Evolutionary conservation across 768 basidiomycete species (phyloP).

Genomic region (Mycena pura): DNA sequence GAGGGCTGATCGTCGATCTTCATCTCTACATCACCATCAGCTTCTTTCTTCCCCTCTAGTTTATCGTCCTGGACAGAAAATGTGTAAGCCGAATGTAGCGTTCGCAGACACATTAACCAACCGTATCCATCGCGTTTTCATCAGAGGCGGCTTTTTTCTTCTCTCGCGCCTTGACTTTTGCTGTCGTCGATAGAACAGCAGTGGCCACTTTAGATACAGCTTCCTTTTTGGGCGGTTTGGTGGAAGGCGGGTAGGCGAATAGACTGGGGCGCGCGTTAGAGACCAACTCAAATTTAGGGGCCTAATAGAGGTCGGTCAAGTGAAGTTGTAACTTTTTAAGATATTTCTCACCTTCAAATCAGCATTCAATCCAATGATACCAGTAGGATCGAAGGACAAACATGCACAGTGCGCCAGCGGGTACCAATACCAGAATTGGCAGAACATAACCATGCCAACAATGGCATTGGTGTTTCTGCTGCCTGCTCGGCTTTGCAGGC

Average conservation of each 20-base stretch:
- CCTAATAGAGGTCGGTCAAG: conserved; percentile 49
- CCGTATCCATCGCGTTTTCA: conserved; percentile 82
- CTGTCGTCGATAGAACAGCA: conserved; percentile 96
- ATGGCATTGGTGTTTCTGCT: conserved; percentile 93
- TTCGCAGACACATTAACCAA: conserved; percentile 44
- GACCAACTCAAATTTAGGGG: conserved; percentile 91
- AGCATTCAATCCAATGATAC: conserved; percentile 88
- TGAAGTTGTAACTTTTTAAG: background rate
- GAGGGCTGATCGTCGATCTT: conserved; percentile 64
- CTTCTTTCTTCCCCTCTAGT: conserved; percentile 58
- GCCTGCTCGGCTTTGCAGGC: conserved; percentile 90
- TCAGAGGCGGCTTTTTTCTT: conserved; percentile 90
- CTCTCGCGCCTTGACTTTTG: conserved; percentile 94
- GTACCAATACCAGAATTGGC: conserved; percentile 99
- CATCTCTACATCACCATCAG: conserved; percentile 77
- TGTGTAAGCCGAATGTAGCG: conserved; percentile 3
- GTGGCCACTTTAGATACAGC: conserved; percentile 90
- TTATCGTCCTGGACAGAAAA: conserved; percentile 56
- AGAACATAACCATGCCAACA: conserved; percentile 97
- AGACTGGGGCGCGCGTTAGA: conserved; percentile 91
- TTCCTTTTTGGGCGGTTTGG: conserved; percentile 92
- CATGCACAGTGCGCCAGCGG: conserved; percentile 93
- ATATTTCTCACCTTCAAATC: conserved; percentile 72
- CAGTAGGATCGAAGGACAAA: conserved; percentile 94
- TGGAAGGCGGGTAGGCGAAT: conserved; percentile 89